phyloP scores from a whole-genome alignment of 1,284 basidiomycete genomes.

The Laetiporus sulphureus region DNA sequence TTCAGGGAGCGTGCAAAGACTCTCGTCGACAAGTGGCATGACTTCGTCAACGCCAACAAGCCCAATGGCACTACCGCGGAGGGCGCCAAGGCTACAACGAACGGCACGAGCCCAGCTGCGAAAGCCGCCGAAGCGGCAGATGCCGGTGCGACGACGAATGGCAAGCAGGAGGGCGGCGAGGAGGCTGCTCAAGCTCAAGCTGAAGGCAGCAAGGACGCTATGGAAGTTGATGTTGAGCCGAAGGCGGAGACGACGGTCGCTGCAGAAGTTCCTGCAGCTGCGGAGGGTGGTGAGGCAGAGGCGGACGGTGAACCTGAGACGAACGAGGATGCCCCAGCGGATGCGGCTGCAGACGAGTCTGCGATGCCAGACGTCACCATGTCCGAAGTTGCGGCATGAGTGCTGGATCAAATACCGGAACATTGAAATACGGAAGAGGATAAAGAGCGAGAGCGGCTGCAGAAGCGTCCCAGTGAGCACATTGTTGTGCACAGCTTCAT shows the following conservation, averaged over 20 bases:
- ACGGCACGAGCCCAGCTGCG: slow-evolving; percentile 16
- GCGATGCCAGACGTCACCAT: slow-evolving; percentile 39
- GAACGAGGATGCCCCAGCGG: slow-evolving; percentile 20
- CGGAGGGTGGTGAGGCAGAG: slow-evolving; percentile 6
- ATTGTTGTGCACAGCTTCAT: too few species aligned
- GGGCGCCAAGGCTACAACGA: slow-evolving; percentile 13
- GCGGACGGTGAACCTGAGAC: slow-evolving; percentile 15
- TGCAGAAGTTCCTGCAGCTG: slow-evolving; percentile 9
- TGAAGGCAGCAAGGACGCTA: slow-evolving; percentile 16
- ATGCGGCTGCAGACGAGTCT: slow-evolving; percentile 27
- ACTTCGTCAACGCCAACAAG: slow-evolving; percentile 48
- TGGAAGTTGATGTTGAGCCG: slow-evolving; percentile 19
- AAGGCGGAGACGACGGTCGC: slow-evolving; percentile 12
- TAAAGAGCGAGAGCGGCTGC: neutral
- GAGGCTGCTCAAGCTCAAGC: slow-evolving; percentile 19
- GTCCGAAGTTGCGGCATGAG: slow-evolving; percentile 33
- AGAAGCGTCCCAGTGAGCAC: neutral
- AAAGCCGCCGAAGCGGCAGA: slow-evolving; percentile 20
- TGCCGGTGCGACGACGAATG: slow-evolving; percentile 14
- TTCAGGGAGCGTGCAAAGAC: slow-evolving; percentile 78
- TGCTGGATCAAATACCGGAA: too few species aligned
- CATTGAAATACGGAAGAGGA: too few species aligned
- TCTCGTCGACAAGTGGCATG: slow-evolving; percentile 72
- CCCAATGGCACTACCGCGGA: slow-evolving; percentile 25
- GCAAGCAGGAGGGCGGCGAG: slow-evolving; percentile 19